Conservation (phyloP, 2,329 filamentous ascomycete genomes). For the Colletotrichum truncatum region DNA sequence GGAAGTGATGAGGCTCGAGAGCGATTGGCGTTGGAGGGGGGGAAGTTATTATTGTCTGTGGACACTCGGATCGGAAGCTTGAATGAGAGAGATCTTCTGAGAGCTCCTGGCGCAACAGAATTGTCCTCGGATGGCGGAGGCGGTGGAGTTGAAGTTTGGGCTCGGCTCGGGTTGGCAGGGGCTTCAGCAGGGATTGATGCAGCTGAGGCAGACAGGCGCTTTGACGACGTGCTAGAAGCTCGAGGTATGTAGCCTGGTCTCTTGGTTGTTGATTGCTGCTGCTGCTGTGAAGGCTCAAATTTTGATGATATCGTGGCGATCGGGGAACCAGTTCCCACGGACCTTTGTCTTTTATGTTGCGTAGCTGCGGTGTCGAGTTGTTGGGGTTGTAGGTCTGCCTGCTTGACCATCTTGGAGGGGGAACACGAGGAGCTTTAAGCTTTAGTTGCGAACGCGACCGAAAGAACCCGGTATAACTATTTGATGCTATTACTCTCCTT, state of each 20-base stretch:
- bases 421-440: constrained; percentile 27
- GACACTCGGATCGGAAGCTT: constrained; percentile 22
- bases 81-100: constrained; percentile 28
- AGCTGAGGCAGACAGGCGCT: constrained; percentile 16
- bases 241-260: constrained; percentile 6
- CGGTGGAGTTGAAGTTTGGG: not conserved
- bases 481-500: constrained; percentile 4
- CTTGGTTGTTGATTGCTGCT: constrained; percentile 7
- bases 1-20: constrained; percentile 16
- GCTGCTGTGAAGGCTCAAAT: not conserved
- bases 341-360: not conserved
- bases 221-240: constrained; percentile 19
- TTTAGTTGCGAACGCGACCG: not conserved
- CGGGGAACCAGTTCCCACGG: constrained; percentile 15
- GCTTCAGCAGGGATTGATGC: not conserved
- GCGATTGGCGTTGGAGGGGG: not conserved
- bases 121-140: constrained; percentile 2
- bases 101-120: constrained; percentile 16
- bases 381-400: not conserved
- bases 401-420: constrained; percentile 20
- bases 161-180: not conserved
- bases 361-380: not conserved
- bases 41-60: constrained; percentile 11
- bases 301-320: constrained; percentile 15
- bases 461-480: constrained; percentile 17